Percentiles rank a stretch among this genome's conserved stretches.
Evolutionary conservation across 768 basidiomycete species (phyloP).

Genomic region (Rhodotorula graminis): DNA sequence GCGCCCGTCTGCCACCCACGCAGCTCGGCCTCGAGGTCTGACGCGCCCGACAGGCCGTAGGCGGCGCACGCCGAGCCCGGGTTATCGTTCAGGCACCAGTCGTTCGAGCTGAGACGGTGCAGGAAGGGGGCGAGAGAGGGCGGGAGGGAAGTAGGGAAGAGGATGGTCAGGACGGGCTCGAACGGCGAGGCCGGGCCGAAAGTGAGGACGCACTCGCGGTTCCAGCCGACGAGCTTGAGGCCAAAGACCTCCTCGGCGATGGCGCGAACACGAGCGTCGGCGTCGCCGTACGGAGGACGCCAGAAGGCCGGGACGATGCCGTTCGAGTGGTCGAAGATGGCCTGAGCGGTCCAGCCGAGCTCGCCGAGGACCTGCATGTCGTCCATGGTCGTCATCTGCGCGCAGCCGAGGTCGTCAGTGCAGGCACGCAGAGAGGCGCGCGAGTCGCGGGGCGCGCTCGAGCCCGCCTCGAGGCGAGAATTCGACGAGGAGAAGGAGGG

Average conservation of each 20-base stretch:
- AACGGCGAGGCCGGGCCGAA: neutral
- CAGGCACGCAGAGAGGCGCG: no score
- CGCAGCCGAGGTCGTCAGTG: no score
- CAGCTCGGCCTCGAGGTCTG: constrained; percentile 17
- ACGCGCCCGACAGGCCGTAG: neutral
- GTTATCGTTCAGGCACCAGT: no score
- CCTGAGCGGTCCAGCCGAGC: constrained; percentile 73
- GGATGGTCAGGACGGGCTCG: neutral
- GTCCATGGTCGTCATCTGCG: constrained; percentile 66
- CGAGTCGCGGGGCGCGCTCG: no score
- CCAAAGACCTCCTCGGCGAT: constrained; percentile 85
- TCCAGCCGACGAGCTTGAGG: constrained; percentile 60
- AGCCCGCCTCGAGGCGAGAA: neutral
- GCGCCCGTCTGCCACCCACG: neutral
- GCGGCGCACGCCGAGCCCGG: constrained; percentile 1
- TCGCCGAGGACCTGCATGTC: constrained; percentile 67
- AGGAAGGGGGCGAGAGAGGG: no score
- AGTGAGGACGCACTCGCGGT: constrained; percentile 56
- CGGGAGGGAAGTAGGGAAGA: no score
- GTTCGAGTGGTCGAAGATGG: constrained; percentile 70
- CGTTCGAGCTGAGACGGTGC: no score
- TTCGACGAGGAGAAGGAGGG: neutral
- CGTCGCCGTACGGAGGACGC: constrained; percentile 71
- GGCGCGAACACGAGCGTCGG: constrained; percentile 73
- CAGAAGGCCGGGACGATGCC: constrained; percentile 72